Conservation (phyloP, 1,284 basidiomycete genomes). For the Cutaneotrichosporon cyanovorans region DNA sequence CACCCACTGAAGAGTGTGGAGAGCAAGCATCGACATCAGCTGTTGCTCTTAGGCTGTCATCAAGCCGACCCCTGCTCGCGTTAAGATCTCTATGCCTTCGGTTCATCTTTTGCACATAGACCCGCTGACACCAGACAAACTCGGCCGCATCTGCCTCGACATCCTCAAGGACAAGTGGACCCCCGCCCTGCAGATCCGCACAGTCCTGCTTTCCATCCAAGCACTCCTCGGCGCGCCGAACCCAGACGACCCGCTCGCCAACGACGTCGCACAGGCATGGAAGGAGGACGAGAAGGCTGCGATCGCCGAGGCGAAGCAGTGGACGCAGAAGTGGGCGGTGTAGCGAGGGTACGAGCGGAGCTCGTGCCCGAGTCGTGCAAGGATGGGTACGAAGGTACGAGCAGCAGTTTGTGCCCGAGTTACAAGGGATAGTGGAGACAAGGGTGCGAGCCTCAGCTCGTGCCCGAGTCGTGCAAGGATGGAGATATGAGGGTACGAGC, state of each 20-base stretch:
- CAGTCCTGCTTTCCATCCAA: slow-evolving; percentile 92
- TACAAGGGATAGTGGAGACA: neutral
- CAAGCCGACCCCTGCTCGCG: too few relatives aligned
- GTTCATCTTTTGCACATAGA: too few relatives aligned
- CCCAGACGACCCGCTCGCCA: slow-evolving; percentile 95
- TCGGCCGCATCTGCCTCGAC: slow-evolving; percentile 95
- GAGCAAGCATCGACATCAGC: too few relatives aligned
- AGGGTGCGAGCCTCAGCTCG: neutral
- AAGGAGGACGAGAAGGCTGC: slow-evolving; percentile 94
- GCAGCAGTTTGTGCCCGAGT: neutral
- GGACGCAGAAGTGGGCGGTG: slow-evolving; percentile 54
- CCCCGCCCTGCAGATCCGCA: slow-evolving; percentile 94
- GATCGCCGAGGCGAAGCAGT: slow-evolving; percentile 79
- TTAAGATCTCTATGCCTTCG: too few relatives aligned
- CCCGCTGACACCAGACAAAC: slow-evolving; percentile 64
- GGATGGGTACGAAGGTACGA: neutral
- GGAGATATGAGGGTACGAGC: too few relatives aligned
- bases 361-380: too few relatives aligned
- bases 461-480: too few relatives aligned
- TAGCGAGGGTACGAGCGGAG: too few relatives aligned
- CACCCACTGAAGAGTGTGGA: too few relatives aligned
- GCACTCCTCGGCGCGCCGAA: slow-evolving; percentile 92
- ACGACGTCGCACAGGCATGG: slow-evolving; percentile 89
- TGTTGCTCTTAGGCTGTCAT: too few relatives aligned
- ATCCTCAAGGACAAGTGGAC: slow-evolving; percentile 99